Evolutionary conservation across 2,329 filamentous ascomycete genomes (phyloP).

Genomic region (Epichloe gansuensis): DNA sequence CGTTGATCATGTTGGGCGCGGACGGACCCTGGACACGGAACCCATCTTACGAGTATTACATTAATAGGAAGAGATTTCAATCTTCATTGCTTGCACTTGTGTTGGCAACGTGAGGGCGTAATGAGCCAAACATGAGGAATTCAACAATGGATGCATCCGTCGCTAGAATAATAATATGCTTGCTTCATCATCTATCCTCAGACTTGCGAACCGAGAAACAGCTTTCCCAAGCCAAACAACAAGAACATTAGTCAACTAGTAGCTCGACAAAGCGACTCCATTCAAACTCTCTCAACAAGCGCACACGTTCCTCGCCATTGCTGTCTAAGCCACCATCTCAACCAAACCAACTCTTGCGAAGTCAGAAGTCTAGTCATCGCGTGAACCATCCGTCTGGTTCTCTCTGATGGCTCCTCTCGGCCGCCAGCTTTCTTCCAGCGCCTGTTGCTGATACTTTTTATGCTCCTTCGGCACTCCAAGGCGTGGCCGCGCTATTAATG

Average conservation of each 20-base stretch:
- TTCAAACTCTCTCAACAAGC: constrained; percentile 3
- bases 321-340: not conserved
- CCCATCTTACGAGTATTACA: too few species aligned
- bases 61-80: too few species aligned
- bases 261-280: not conserved
- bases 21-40: too few species aligned
- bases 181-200: not conserved
- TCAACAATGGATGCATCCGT: not conserved
- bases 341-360: not conserved
- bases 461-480: constrained; percentile 1
- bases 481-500: constrained; percentile 19
- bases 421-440: not conserved
- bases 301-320: constrained; percentile 4
- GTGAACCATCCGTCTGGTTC: not conserved
- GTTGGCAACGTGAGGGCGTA: too few species aligned
- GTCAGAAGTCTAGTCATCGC: not conserved
- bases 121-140: not conserved
- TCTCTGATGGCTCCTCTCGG: not conserved
- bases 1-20: too few species aligned
- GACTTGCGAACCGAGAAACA: not conserved
- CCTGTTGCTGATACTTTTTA: not conserved
- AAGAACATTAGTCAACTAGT: not conserved
- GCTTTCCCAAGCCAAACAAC: constrained; percentile 12
- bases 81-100: too few species aligned
- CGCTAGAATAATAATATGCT: constrained; percentile 3